A percentile compares a stretch with the other conserved stretches of the same genome.
Evolutionary conservation across 768 basidiomycete genomes (phyloP).

Genomic region (Mycena vitilis): DNA sequence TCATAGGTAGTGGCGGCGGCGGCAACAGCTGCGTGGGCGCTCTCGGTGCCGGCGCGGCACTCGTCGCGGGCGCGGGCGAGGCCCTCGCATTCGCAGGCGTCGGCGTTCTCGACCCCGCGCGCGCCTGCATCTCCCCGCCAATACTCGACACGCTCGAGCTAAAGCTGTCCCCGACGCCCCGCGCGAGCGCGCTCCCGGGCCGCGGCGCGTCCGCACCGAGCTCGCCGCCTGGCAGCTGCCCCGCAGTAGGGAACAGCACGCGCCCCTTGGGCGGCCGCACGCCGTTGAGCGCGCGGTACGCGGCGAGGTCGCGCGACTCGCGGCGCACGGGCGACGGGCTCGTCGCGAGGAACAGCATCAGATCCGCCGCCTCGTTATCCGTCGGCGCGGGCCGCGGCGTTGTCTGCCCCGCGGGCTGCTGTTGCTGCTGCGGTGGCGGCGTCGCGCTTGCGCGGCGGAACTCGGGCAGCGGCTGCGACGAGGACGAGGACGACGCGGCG

Average conservation of each 20-base stretch:
- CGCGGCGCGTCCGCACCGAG: slow-evolving; percentile 33
- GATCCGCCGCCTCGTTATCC: slow-evolving; percentile 87
- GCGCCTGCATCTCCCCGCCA: slow-evolving; percentile 44
- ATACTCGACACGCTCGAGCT: slow-evolving; percentile 57
- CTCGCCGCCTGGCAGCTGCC: slow-evolving; percentile 13
- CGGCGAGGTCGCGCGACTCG: slow-evolving; percentile 64
- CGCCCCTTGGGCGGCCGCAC: slow-evolving; percentile 57
- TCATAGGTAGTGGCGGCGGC: slow-evolving; percentile 37
- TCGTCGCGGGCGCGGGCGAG: slow-evolving; percentile 3
- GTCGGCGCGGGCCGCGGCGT: slow-evolving; percentile 68
- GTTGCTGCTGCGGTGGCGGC: slow-evolving; percentile 32
- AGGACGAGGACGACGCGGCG: slow-evolving; percentile 46
- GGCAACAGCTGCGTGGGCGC: slow-evolving; percentile 41
- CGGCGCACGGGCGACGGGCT: slow-evolving; percentile 84
- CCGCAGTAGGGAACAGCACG: slow-evolving; percentile 71
- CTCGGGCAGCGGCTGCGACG: slow-evolving; percentile 44
- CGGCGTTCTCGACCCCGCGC: slow-evolving; percentile 32
- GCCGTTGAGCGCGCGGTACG: slow-evolving; percentile 67
- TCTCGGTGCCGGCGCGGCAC: slow-evolving; percentile 35
- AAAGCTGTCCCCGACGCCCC: slow-evolving; percentile 55
- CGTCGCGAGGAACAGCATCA: slow-evolving; percentile 87
- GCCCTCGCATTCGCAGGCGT: slow-evolving; percentile 23
- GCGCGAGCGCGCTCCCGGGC: slow-evolving; percentile 37
- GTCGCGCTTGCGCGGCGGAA: slow-evolving; percentile 49
- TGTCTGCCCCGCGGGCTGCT: slow-evolving; percentile 24